Evolutionary conservation across 805 yeast species (phyloP).

Genomic region (Wickerhamiella sergipiensis): DNA sequence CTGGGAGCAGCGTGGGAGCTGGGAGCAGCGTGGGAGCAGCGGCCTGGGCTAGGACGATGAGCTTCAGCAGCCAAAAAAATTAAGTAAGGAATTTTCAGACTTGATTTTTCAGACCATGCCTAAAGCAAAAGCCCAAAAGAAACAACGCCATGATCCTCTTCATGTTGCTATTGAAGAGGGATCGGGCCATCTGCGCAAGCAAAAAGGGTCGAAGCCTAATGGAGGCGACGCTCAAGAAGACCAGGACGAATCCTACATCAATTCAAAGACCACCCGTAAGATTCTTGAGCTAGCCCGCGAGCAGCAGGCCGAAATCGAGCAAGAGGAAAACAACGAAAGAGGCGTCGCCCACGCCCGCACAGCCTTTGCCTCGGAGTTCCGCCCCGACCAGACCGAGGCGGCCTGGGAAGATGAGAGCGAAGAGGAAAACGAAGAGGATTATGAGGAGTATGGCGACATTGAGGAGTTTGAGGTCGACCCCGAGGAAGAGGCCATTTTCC

Average conservation of each 20-base stretch:
- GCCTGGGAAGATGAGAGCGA: conserved; percentile 32
- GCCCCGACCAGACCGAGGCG: conserved; percentile 27
- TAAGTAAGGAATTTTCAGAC: background rate
- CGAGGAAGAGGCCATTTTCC: conserved; percentile 73
- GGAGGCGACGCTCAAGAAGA: conserved; percentile 23
- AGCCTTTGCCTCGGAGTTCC: background rate
- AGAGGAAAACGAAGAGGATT: conserved; percentile 33
- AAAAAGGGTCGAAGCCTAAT: conserved; percentile 21
- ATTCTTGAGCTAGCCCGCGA: conserved; percentile 80
- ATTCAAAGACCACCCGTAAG: conserved; percentile 69
- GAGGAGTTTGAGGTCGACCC: conserved; percentile 60
- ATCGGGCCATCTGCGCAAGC: conserved; percentile 53
- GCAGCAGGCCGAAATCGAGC: conserved; percentile 82
- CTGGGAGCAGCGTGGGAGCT: too few relatives aligned
- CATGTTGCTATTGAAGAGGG: conserved; percentile 64
- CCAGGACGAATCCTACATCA: conserved; percentile 53
- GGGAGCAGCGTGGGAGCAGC: too few relatives aligned
- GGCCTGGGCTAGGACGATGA: too few relatives aligned
- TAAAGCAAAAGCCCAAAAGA: conserved; percentile 27
- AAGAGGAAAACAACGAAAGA: conserved; percentile 29
- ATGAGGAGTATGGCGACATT: conserved; percentile 35
- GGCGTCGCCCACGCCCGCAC: conserved; percentile 12
- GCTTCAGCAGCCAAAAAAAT: background rate
- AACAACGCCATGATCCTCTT: conserved; percentile 70
- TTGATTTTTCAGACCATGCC: conserved; percentile 11